Base-by-base conservation (phyloP, 2,329 filamentous ascomycete genomes). In the Colletotrichum limetticola region DNA sequence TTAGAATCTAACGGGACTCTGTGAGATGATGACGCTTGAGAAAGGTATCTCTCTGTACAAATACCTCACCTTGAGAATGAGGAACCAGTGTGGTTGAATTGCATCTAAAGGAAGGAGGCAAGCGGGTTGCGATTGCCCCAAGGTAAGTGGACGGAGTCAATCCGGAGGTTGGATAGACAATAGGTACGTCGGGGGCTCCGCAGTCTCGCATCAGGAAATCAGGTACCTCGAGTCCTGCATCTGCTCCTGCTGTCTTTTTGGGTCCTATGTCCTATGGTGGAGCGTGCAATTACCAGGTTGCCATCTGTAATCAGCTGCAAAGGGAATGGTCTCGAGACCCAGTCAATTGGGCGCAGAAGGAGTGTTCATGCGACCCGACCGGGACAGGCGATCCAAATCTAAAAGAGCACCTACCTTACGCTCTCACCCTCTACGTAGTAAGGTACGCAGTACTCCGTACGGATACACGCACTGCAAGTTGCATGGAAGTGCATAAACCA, bases 301-400 rank as follows among this genome's bases (percentile, higher is more conserved):
- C 71, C 71, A 66, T 71, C 71, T 73, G 71, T 26, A 73, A 71
- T 66, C 71, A 73, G 71, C 71, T 71, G 71, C 66, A 52, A 73
- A 56, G 46, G 66, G 56, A 70, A 73, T 35, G 61, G 71, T 57
- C 71, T 61, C 56, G 60, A 66, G 67, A 66, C 70, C 70, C 66
- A 72, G 66, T 72, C 66, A 64, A 72, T 69, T 60, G 70, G 70
- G 66, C 70, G 64, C 68, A 71, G 68, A 71, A 49, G 56, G 56
- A 73, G 56, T 61, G 61, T 73, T 73, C 71, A 73, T 73, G 71
- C 71, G 66, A 73, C 66, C 60, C 56, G 71, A 66, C 71, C 71
- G 67, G 71, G 71, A 71, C 71, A 71, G 71, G 71, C 71, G 71
- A 73, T 73, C 71, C 71, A 73, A 73, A 73, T 73, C 71, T 73